Base-by-base conservation (phyloP, 345 rosid species). In the Sonneratia caseolaris region DNA sequence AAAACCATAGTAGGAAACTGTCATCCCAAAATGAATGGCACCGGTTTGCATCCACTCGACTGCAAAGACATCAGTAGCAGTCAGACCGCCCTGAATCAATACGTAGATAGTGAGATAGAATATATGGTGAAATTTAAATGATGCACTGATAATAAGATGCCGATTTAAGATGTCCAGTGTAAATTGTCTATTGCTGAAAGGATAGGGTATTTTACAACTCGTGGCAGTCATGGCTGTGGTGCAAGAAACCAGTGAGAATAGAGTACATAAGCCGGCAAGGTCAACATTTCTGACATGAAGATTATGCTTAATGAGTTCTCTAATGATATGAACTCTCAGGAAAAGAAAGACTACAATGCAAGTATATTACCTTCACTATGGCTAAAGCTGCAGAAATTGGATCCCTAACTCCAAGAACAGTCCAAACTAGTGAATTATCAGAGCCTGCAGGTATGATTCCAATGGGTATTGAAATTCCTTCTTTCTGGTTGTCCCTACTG, bases 371-470 rank as follows among this genome's bases (percentile, higher is more conserved):
- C 97, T 95, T 95, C 71, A 95, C 93, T 59, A 95, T 95, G 72
- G 99, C 82, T 64, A 92, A 76, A 21, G 99, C 94, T 76, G 99
- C 98, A 75, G 98, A 90, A 74, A 90, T 80, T 66, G 99, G 97
- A 86, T 95, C 99, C 81, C 96, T 84, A 68, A 92, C 96, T 74
- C 99, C 97, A 76, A 95, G 85, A 73, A 95, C 99, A 75, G 97
- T 95, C 99, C 97, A 95, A 82, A 90, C 93, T 57, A 95, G 85
- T 49, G 99, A 95, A 86, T 95, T 95, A 80, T 95, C 97, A 42
- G 99, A 95, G 69, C 99, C 99, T 73, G 98, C 99, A 53, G 99
- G 99, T 77, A 92, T 91, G 71, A 95, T 92, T 76, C 99, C 99
- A 82, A 95, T 86, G n/a, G 98, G 99, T 79, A 95, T 90, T 68